phyloP scores from a whole-genome alignment of 441 rosid genomes.

The Gossypium davidsonii region DNA sequence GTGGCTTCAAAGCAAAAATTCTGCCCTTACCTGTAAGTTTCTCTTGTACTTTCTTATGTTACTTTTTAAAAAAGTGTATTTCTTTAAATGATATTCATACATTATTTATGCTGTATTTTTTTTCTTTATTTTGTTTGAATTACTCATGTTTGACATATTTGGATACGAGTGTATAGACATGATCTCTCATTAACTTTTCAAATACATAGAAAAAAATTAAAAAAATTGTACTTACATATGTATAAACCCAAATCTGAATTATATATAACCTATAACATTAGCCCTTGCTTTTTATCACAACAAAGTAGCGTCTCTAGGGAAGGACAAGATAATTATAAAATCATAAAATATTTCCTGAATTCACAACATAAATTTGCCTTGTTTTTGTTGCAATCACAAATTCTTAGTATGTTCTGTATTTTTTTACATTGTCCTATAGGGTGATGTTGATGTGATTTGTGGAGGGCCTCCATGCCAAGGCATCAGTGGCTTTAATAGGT shows the following conservation, averaged over 20 bases:
- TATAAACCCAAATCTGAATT: no score
- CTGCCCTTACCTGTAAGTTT: conserved; percentile 56
- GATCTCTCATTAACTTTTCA: no score
- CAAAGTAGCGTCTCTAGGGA: neutral
- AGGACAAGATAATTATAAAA: neutral
- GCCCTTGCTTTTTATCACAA: neutral
- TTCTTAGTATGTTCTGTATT: neutral
- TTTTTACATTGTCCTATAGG: conserved; percentile 27
- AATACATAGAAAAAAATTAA: no score
- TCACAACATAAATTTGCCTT: neutral
- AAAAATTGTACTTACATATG: no score
- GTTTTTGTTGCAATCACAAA: neutral
- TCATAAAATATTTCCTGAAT: neutral
- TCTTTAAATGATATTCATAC: neutral
- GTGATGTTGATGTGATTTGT: conserved; percentile 63
- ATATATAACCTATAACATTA: neutral
- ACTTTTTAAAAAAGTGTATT: neutral
- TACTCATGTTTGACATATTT: no score
- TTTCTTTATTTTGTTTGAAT: no score
- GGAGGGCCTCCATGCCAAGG: conserved; percentile 97
- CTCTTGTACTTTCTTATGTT: neutral
- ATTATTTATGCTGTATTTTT: no score
- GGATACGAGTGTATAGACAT: no score
- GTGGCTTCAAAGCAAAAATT: conserved; percentile 36
- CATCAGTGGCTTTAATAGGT: conserved; percentile 77